A percentile compares a stretch with the other conserved stretches of the same genome.
Conservation (phyloP, 2,329 filamentous ascomycete genomes). For the Penicillium olsonii region DNA sequence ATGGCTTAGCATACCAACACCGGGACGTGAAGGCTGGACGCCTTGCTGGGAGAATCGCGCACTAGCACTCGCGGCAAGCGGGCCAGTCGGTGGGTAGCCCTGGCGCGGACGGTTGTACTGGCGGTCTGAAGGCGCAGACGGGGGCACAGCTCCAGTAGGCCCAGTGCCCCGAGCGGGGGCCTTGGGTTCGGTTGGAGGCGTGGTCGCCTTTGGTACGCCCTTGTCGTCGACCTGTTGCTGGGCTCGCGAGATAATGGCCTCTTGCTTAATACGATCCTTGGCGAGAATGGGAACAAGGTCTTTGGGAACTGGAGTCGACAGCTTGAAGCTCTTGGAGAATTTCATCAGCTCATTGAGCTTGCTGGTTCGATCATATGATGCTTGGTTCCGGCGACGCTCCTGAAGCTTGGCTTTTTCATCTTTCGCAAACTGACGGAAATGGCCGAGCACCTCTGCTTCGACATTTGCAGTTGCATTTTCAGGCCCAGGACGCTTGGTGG, state of each 20-base stretch:
- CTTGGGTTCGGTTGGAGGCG: slow-evolving; percentile 54
- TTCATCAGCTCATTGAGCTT: slow-evolving; percentile 94
- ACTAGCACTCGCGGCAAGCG: slow-evolving; percentile 43
- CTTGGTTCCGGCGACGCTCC: slow-evolving; percentile 58
- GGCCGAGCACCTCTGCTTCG: slow-evolving; percentile 61
- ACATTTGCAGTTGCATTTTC: slow-evolving; percentile 62
- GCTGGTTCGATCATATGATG: slow-evolving; percentile 76
- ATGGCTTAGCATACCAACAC: slow-evolving; percentile 51
- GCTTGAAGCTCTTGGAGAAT: slow-evolving; percentile 91
- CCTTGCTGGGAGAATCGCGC: slow-evolving; percentile 47
- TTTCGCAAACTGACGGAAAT: slow-evolving; percentile 66
- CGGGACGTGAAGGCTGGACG: slow-evolving; percentile 43
- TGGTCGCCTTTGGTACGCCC: slow-evolving; percentile 46
- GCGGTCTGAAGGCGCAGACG: slow-evolving; percentile 47
- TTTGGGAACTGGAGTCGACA: slow-evolving; percentile 85
- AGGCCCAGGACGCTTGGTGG: slow-evolving; percentile 35
- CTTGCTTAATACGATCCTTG: slow-evolving; percentile 93
- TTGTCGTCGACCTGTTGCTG: slow-evolving; percentile 69
- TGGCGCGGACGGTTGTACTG: slow-evolving; percentile 51
- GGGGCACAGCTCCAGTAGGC: slow-evolving; percentile 42
- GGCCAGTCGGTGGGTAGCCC: slow-evolving; percentile 49
- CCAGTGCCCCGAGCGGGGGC: slow-evolving; percentile 47
- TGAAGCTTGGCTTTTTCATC: slow-evolving; percentile 62
- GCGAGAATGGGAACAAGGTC: slow-evolving; percentile 94
- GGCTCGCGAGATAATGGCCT: slow-evolving; percentile 87